Evolutionary conservation across 2,329 filamentous ascomycete species (phyloP).

Genomic region (Fusarium bulbicola): DNA sequence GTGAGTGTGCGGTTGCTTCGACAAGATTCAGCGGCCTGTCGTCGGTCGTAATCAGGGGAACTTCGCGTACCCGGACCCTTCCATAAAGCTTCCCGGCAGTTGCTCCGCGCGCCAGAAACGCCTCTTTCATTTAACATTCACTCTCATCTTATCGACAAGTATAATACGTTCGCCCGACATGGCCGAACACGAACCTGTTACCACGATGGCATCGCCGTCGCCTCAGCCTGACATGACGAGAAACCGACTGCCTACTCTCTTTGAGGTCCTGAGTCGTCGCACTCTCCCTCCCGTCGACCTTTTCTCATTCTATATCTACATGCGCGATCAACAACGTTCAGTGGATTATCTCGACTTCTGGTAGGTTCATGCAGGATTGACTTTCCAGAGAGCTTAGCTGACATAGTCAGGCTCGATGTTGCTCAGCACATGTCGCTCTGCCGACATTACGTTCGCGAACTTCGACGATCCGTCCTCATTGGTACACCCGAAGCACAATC

Average conservation of each 20-base stretch:
- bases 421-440: constrained; percentile 98
- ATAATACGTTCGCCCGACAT: constrained; percentile 31
- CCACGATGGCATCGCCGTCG: constrained; percentile 55
- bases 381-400: constrained; percentile 2
- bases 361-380: constrained; percentile 59
- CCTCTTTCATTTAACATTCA: constrained; percentile 29
- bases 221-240: constrained; percentile 70
- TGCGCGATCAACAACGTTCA: constrained; percentile 97
- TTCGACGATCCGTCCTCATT: constrained; percentile 90
- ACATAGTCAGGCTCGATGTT: constrained; percentile 85
- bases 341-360: constrained; percentile 99
- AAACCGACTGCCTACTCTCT: constrained; percentile 91
- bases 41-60: constrained; percentile 34
- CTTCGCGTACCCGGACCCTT: constrained; percentile 23
- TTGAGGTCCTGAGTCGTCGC: constrained; percentile 92
- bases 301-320: constrained; percentile 99
- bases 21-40: constrained; percentile 16
- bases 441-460: constrained; percentile 94
- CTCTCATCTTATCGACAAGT: constrained; percentile 7
- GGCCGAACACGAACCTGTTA: constrained; percentile 43
- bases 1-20: constrained; percentile 26
- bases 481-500: constrained; percentile 93
- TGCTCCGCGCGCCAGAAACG: constrained; percentile 25
- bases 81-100: constrained; percentile 29
- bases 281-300: constrained; percentile 96